A percentile compares a stretch with the other conserved stretches of the same genome.
phyloP scores from a whole-genome alignment of 208 protist species.

The Acanthamoeba castellanii region DNA sequence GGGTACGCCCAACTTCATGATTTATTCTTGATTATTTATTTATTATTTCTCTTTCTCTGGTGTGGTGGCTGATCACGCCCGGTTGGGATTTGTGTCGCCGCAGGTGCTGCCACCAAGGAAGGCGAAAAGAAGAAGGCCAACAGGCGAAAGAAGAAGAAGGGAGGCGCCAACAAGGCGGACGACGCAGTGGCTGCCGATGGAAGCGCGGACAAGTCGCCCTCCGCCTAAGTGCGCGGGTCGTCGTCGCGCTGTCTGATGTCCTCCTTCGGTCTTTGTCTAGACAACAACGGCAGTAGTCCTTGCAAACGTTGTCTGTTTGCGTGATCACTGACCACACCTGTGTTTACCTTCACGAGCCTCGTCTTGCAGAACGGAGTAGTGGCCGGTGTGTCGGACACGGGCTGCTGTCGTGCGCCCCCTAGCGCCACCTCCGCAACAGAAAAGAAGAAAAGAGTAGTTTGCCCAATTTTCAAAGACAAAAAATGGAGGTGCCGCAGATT shows the following conservation, averaged over 20 bases:
- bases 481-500: neutral
- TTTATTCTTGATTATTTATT: neutral
- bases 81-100: neutral
- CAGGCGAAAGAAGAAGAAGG: conserved; percentile 36
- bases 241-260: no score
- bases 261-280: no score
- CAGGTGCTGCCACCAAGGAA: neutral
- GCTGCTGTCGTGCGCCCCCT: no score
- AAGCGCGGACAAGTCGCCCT: neutral
- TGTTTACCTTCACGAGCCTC: no score
- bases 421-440: no score
- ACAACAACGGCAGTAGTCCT: no score
- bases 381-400: no score
- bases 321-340: no score
- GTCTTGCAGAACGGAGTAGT: no score
- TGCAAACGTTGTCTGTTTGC: no score
- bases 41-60: neutral
- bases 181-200: neutral
- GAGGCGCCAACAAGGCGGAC: neutral
- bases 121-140: conserved; percentile 53
- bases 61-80: neutral
- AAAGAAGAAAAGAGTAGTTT: neutral
- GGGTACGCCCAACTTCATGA: neutral
- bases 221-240: neutral
- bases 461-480: no score